A percentile compares a stretch with the other conserved stretches of the same genome.
Conservation (phyloP, 805 yeast species). For the Lachancea lanzarotensis region DNA sequence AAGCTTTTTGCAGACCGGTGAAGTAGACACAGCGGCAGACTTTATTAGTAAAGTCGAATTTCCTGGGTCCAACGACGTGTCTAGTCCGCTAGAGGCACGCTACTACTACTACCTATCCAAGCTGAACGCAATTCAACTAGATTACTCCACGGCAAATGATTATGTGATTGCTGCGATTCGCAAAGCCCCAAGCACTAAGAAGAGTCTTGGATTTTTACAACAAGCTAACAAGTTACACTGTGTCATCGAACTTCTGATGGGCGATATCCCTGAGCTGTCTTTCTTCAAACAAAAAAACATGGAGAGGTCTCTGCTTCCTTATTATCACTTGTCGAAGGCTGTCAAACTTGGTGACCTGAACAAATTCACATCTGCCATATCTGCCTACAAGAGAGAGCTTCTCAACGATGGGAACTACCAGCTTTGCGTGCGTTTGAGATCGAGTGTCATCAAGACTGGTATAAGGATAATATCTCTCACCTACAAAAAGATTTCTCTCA, state of each 20-base stretch:
- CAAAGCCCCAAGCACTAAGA: slow-evolving; percentile 87
- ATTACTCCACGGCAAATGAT: slow-evolving; percentile 85
- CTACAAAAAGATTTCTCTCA: slow-evolving; percentile 82
- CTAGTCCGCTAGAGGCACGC: slow-evolving; percentile 85
- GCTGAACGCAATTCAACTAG: slow-evolving; percentile 84
- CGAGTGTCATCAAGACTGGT: slow-evolving; percentile 97
- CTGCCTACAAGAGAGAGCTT: slow-evolving; percentile 53
- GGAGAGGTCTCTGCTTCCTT: slow-evolving; percentile 64
- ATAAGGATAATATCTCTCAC: slow-evolving; percentile 87
- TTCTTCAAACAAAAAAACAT: slow-evolving; percentile 61
- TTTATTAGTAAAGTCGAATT: slow-evolving; percentile 84
- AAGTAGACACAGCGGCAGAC: slow-evolving; percentile 80
- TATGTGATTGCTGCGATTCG: slow-evolving; percentile 91
- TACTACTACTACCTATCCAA: slow-evolving; percentile 88
- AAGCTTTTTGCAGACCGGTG: slow-evolving; percentile 69
- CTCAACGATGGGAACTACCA: slow-evolving; percentile 75
- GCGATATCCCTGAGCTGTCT: slow-evolving; percentile 89
- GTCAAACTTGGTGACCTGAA: slow-evolving; percentile 88
- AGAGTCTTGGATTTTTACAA: slow-evolving; percentile 82
- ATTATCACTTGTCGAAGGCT: slow-evolving; percentile 81
- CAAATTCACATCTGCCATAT: slow-evolving; percentile 65
- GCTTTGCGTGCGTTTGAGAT: slow-evolving; percentile 82
- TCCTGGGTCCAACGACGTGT: slow-evolving; percentile 60
- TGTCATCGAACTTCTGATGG: slow-evolving; percentile 86
- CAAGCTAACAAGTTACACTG: slow-evolving; percentile 83